Evolutionary conservation across 371 early-diverging fungal species (phyloP).

Genomic region (Apophysomyces ossiformis): DNA sequence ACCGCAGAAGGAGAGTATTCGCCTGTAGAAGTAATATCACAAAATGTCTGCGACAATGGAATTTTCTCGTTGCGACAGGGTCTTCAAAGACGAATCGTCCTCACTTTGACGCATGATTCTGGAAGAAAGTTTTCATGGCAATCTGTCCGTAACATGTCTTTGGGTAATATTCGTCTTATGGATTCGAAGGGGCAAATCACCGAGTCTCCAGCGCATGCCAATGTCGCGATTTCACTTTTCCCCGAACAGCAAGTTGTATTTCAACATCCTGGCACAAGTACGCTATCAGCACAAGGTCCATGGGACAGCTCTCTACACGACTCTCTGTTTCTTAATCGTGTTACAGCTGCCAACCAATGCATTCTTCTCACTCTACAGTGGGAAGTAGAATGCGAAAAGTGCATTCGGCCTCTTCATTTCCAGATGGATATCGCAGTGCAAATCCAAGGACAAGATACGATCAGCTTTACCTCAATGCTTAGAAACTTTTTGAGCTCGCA

Average conservation of each 20-base stretch:
- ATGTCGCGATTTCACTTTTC: conserved; percentile 26
- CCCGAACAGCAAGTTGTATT: conserved; percentile 52
- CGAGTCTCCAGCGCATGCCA: conserved; percentile 50
- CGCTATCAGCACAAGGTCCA: conserved; percentile 56
- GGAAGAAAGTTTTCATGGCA: conserved; percentile 66
- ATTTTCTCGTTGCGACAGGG: conserved; percentile 83
- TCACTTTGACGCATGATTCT: conserved; percentile 71
- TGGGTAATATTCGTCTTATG: conserved; percentile 72
- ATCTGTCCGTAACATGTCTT: conserved; percentile 39
- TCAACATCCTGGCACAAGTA: conserved; percentile 52
- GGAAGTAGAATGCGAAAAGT: conserved; percentile 61
- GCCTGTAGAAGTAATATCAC: conserved; percentile 69
- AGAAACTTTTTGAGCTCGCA: conserved; percentile 35
- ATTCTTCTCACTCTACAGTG: conserved; percentile 65
- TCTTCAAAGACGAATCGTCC: conserved; percentile 76
- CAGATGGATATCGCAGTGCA: conserved; percentile 67
- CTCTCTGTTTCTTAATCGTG: conserved; percentile 70
- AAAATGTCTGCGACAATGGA: conserved; percentile 57
- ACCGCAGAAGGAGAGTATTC: conserved; percentile 74
- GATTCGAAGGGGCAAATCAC: conserved; percentile 65
- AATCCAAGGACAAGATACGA: conserved; percentile 53
- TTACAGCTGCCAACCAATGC: conserved; percentile 66
- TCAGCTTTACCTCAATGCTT: conserved; percentile 36
- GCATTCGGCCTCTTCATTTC: conserved; percentile 61
- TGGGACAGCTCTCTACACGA: conserved; percentile 91